A percentile compares a stretch with the other conserved stretches of the same genome.
Evolutionary conservation across 2,329 filamentous ascomycete species (phyloP).

Genomic region (Cladosporium austrohemisphaericum): DNA sequence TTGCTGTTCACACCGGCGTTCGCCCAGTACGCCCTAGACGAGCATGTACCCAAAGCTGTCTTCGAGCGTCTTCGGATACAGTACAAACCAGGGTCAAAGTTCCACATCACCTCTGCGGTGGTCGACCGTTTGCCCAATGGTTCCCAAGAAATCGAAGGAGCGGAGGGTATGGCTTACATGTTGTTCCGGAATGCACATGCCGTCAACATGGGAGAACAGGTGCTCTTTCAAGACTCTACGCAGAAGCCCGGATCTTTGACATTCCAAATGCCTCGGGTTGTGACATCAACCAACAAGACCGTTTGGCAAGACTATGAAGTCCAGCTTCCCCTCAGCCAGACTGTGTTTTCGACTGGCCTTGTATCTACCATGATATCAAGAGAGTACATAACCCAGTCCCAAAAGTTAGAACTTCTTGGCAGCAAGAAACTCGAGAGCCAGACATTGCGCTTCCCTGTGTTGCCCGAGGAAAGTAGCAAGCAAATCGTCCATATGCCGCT

Average conservation of each 20-base stretch:
- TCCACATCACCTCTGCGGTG: conserved; percentile 29
- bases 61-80: conserved; percentile 20
- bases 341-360: conserved; percentile 68
- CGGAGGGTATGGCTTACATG: conserved; percentile 31
- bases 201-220: conserved; percentile 1
- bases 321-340: conserved; percentile 68
- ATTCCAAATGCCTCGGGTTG: conserved; percentile 19
- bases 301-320: conserved; percentile 13
- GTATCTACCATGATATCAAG: conserved; percentile 52
- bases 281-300: too few species aligned
- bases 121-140: conserved; percentile 31
- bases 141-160: conserved; percentile 17
- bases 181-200: neutral
- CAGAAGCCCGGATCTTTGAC: conserved; percentile 29
- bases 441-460: conserved; percentile 19
- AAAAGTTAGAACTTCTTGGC: conserved; percentile 21
- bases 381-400: conserved; percentile 18
- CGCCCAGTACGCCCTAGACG: conserved; percentile 25
- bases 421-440: conserved; percentile 22
- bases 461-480: neutral
- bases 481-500: conserved; percentile 21
- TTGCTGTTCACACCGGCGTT: conserved; percentile 25
- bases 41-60: conserved; percentile 16
- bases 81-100: conserved; percentile 9
- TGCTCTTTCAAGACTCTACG: conserved; percentile 18